A percentile compares a stretch with the other conserved stretches of the same genome.
These are phyloP conservation scores for Nadsonia commutata DNA, from an alignment of 1,139 yeast genomes.

Conservation along the genomic window DNA sequence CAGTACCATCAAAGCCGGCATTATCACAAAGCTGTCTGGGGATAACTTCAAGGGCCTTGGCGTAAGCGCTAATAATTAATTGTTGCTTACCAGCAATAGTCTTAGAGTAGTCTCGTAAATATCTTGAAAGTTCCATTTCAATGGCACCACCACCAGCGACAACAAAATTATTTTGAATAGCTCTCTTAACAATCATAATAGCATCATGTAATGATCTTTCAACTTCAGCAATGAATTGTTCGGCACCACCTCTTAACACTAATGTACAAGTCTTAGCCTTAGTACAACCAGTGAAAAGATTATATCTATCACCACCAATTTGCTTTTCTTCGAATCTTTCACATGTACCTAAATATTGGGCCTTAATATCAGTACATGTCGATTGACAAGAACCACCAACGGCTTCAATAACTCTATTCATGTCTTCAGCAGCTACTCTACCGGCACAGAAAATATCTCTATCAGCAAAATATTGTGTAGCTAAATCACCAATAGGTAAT, in stretches of 20 bases:
- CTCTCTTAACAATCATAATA: constrained; percentile 93
- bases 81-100: constrained; percentile 94
- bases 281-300: constrained; percentile 85
- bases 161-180: constrained; percentile 68
- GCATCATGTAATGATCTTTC: constrained; percentile 97
- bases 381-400: constrained; percentile 90
- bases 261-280: constrained; percentile 87
- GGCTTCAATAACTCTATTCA: constrained; percentile 85
- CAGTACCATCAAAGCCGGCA: constrained; percentile 95
- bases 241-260: constrained; percentile 93
- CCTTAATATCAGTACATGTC: constrained; percentile 65
- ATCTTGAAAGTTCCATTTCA: constrained; percentile 90
- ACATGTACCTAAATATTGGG: constrained; percentile 75
- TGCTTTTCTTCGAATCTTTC: constrained; percentile 79
- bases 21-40: constrained; percentile 97
- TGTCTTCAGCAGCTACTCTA: constrained; percentile 74
- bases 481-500: constrained; percentile 94
- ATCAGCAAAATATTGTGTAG: constrained; percentile 96
- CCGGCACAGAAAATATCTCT: constrained; percentile 96
- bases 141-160: constrained; percentile 99
- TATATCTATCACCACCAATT: constrained; percentile 90
- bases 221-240: constrained; percentile 95
- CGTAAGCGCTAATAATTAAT: constrained; percentile 78
- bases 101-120: constrained; percentile 73
- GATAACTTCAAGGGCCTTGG: constrained; percentile 85